A percentile compares a stretch with the other conserved stretches of the same genome.
Conservation (phyloP, 73 alveolate species). For the Symbiodinium natans region DNA sequence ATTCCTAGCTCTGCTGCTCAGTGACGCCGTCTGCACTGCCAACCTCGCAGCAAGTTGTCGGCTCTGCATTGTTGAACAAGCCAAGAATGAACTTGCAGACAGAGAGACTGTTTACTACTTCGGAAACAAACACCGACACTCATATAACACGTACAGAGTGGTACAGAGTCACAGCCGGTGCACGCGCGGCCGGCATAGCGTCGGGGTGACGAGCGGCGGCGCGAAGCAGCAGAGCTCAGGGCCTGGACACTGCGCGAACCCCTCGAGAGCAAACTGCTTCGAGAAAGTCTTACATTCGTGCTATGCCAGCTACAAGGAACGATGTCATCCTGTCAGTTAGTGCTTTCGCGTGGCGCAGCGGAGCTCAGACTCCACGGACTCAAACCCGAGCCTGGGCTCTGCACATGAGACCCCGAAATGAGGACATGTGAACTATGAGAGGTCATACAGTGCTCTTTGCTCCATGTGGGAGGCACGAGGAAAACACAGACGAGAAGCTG, state of each 20-base stretch:
- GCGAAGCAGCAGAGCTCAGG: background rate
- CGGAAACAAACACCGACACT: no score
- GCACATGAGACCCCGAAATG: background rate
- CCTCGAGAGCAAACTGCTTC: no score
- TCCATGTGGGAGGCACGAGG: background rate
- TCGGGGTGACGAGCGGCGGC: constrained; percentile 5
- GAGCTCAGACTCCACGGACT: constrained; percentile 74
- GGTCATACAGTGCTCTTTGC: background rate
- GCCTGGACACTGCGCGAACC: no score
- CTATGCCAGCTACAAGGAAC: no score
- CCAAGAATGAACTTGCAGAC: no score
- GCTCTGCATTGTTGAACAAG: no score
- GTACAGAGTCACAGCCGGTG: background rate
- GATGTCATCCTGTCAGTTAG: no score
- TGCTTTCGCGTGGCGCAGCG: no score
- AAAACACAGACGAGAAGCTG: constrained; percentile 2
- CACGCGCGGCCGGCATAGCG: constrained; percentile 64
- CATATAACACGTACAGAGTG: no score
- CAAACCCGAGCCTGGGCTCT: constrained; percentile 47
- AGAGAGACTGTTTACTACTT: no score
- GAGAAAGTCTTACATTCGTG: no score
- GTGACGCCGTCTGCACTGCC: constrained; percentile 81
- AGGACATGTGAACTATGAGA: background rate
- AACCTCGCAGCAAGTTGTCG: background rate
- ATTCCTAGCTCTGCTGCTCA: no score